Evolutionary conservation across 2,329 filamentous ascomycete species (phyloP), one percentile per base, ranked within the genome.

Genomic region (Exutisphaerella laricina): DNA sequence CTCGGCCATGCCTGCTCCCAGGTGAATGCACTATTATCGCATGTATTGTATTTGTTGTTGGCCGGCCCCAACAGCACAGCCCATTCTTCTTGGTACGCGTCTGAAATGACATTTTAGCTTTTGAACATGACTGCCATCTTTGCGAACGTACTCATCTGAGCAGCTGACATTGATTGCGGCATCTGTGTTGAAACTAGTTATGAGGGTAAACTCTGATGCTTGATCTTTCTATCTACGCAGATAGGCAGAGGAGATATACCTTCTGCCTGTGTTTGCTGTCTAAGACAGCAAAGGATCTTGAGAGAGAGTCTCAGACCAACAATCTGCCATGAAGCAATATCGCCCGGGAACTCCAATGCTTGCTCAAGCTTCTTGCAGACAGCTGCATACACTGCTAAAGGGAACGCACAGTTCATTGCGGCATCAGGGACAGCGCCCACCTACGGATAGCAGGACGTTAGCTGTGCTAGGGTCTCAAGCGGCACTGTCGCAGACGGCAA

Each of bases 81-180:
- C 72, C 72, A 78, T 52, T 74, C 71, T 16, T 66, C 66, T 35
- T 77, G 65, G 45, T 73, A 72, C 0, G 64, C 70, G 44, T 73
- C 23, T 26, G 23, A 12, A 26, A 26, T 7, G 6, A 7, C 6
- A 7, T 6, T 6, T 26, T 12, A 26, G 23, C 23, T 26, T 26
- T 26, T 26, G 12, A 12, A 12, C 12, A 12, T 6, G 23, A 6
- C 6, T 26, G 12, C 6, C 12, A 26, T 12, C 6, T 6, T 26
- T 6, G 23, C 6, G 6, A 26, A 26, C 23, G 23, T 6, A 26
- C 23, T 77, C 58, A 77, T 54, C 58, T 14, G 70, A 69, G 13
- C 61, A 66, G 41, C 65, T 67, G 46, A 49, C 49, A 70, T 65
- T 20, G 65, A 66, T 10, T 66, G 58, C 16, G 65, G 60, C 12